Percentiles rank a stretch among this genome's conserved stretches.
Evolutionary conservation across 352 stramenopile genomes (phyloP).

Genomic region (Ochromonadaceae sp.): DNA sequence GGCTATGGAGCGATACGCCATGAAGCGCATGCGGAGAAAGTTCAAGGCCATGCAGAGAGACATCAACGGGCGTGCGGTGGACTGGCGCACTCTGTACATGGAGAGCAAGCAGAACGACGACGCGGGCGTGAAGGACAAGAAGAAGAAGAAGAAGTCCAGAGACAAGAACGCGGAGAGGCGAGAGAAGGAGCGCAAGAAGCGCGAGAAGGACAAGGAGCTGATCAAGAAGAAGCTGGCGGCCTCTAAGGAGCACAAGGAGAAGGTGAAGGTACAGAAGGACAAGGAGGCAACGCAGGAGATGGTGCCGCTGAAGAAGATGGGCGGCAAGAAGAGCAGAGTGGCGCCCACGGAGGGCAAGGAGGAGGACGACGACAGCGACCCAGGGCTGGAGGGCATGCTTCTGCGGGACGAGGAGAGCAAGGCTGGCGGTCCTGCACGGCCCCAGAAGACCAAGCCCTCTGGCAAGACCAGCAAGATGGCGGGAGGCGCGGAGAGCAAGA

Average conservation of each 20-base stretch:
- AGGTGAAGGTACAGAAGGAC: slow-evolving; percentile 32
- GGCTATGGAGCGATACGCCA: slow-evolving; percentile 72
- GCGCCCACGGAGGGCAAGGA: neutral
- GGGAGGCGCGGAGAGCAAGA: neutral
- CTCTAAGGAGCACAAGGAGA: slow-evolving; percentile 23
- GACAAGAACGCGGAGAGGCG: slow-evolving; percentile 25
- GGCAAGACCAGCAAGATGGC: no score
- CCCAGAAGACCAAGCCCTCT: no score
- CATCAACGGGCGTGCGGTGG: slow-evolving; percentile 37
- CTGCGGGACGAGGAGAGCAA: neutral
- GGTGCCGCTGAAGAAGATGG: slow-evolving; percentile 24
- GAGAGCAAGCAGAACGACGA: slow-evolving; percentile 32
- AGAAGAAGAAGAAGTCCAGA: slow-evolving; percentile 32
- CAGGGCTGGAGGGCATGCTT: neutral
- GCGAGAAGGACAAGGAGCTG: slow-evolving; percentile 22
- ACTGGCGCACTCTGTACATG: slow-evolving; percentile 57
- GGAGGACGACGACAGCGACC: no score
- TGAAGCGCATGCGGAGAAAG: slow-evolving; percentile 80
- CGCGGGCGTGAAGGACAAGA: slow-evolving; percentile 36
- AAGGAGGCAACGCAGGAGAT: slow-evolving; percentile 27
- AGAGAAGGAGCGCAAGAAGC: slow-evolving; percentile 26
- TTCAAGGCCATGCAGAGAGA: slow-evolving; percentile 55
- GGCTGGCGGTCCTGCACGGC: neutral
- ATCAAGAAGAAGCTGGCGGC: slow-evolving; percentile 20
- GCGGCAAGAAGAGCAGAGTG: neutral